Evolutionary conservation across 768 basidiomycete genomes (phyloP), one percentile per base, ranked within the genome.

Genomic region (Sistotremastrum suecicum): DNA sequence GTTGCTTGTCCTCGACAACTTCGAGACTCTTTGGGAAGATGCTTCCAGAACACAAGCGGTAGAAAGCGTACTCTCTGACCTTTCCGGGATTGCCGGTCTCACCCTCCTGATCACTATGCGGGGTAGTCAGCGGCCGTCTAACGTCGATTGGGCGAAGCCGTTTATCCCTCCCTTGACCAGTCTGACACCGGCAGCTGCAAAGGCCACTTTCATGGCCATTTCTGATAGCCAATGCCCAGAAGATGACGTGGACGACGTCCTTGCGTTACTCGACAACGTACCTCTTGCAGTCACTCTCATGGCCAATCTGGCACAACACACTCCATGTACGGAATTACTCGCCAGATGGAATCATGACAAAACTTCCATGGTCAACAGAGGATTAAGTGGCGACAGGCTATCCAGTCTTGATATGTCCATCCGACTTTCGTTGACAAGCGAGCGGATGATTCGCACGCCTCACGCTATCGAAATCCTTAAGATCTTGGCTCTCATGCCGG

Each of bases 11-110:
- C 52, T 69, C 5, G 66, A 68, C 44, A 65, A 68, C 44, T 65
- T 69, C 44, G 67, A 69, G 54, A 64, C 66, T 4, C 57, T 62
- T 4, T 66, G 65, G 66, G 56, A 63, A 47, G 50, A 52, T 38
- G 49, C 43, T 5, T 48, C 47, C 3, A 48, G 44, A 12, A 56
- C 51, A 44, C 48, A 43, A 7, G 47, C 52, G 20, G 54, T 66
- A 30, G 51, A 56, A 29, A 46, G 50, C 30, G 47, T 63, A 8
- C 50, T 66, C 10, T 36, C 49, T 33, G 46, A 47, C n/a, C 44
- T 65, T 6, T 52, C 53, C 5, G 45, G 41, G 5, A 42, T 66
- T 5, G 47, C 55, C 2, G 53, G 58, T 45, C 48, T 67, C 4
- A 53, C 59, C 3, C 50, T 67, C 32, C 45, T 66, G 29, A 39